phyloP scores from a whole-genome alignment of 1,139 yeast species.

The Sugiyamaella pinicola region DNA sequence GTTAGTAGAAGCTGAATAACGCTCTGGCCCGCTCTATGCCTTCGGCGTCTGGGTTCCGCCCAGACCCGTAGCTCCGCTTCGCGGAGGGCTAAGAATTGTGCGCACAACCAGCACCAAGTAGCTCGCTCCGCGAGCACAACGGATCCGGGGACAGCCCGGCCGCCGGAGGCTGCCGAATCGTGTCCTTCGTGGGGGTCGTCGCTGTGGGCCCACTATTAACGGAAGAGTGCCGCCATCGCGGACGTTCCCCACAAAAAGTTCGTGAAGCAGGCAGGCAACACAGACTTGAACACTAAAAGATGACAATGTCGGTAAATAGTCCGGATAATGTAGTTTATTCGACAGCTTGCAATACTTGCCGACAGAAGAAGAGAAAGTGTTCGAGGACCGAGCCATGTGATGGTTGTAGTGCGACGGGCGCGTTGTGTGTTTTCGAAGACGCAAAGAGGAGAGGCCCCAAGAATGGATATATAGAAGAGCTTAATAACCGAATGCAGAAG shows the following conservation, averaged over 20 bases:
- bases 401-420: conserved; percentile 23
- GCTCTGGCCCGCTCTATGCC: too few species aligned
- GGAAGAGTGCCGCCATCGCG: neutral
- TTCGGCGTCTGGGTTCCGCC: neutral
- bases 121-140: too few species aligned
- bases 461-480: conserved; percentile 19
- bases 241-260: conserved; percentile 9
- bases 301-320: conserved; percentile 3
- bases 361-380: conserved; percentile 30
- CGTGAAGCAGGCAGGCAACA: conserved; percentile 3
- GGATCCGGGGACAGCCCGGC: too few species aligned
- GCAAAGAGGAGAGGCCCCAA: conserved; percentile 23
- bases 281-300: neutral
- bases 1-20: too few species aligned
- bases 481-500: conserved; percentile 18
- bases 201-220: too few species aligned
- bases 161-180: neutral
- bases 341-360: conserved; percentile 28
- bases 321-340: neutral
- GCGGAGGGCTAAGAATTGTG: too few species aligned
- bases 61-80: neutral
- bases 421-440: conserved; percentile 23
- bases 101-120: too few species aligned
- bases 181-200: too few species aligned
- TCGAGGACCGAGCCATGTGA: conserved; percentile 30